Percentiles rank a stretch among this genome's conserved stretches.
Conservation (phyloP, 768 basidiomycete genomes). For the Sporobolomyces roseus region DNA sequence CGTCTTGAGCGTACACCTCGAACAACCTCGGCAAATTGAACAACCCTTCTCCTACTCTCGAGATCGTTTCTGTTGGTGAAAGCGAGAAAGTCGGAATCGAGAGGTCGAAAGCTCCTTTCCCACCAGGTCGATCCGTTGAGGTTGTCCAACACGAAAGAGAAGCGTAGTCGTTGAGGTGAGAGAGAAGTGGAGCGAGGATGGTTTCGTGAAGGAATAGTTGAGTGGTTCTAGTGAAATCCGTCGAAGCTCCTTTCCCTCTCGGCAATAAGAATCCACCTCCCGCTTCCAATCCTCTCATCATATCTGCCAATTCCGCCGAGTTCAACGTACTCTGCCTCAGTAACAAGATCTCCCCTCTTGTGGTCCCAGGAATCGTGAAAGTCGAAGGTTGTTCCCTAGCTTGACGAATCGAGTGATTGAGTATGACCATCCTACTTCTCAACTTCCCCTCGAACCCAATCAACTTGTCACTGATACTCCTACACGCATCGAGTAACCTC, state of each 20-base stretch:
- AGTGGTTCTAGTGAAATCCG: conserved; percentile 53
- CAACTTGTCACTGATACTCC: conserved; percentile 67
- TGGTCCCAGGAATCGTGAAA: conserved; percentile 58
- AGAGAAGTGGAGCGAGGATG: conserved; percentile 75
- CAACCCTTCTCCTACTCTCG: conserved; percentile 86
- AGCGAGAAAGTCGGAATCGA: conserved; percentile 87
- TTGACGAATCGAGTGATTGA: conserved; percentile 60
- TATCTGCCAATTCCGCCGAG: conserved; percentile 65
- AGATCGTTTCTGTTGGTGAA: conserved; percentile 80
- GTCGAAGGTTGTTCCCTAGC: conserved; percentile 58
- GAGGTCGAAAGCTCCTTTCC: conserved; percentile 54
- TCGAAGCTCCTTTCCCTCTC: conserved; percentile 30
- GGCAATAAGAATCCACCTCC: conserved; percentile 33
- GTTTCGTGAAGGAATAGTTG: conserved; percentile 75
- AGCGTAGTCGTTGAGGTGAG: conserved; percentile 69
- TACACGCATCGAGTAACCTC: conserved; percentile 76
- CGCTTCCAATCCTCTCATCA: conserved; percentile 54
- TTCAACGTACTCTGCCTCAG: conserved; percentile 81
- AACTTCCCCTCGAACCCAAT: conserved; percentile 67
- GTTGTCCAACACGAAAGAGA: conserved; percentile 63
- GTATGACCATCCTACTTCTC: conserved; percentile 58
- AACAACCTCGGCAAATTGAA: conserved; percentile 88
- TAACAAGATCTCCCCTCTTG: conserved; percentile 62
- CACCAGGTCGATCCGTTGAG: conserved; percentile 53
- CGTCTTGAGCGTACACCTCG: conserved; percentile 84